Percentiles rank a stretch among this genome's conserved stretches.
Evolutionary conservation across 2,329 filamentous ascomycete species (phyloP).

Genomic region (Hymenoscyphus fructigenus): DNA sequence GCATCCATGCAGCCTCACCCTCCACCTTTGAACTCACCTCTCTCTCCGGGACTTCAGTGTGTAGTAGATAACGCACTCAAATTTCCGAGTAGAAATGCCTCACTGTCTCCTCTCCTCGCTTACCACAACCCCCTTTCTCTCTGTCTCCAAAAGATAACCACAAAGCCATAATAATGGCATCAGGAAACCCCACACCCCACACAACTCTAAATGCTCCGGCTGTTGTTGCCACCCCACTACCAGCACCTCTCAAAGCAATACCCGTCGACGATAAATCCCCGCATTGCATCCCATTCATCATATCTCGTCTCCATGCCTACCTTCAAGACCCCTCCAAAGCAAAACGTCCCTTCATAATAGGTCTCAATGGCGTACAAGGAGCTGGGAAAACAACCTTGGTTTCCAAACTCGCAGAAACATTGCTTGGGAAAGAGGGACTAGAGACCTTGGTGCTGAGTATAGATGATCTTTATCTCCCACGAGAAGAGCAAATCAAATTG

Average conservation of each 20-base stretch:
- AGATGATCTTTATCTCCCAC: conserved; percentile 69
- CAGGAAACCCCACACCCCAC: neutral
- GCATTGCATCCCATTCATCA: conserved; percentile 75
- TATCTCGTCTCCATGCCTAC: conserved; percentile 56
- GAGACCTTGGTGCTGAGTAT: conserved; percentile 60
- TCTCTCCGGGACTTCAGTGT: neutral
- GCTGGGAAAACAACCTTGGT: conserved; percentile 91
- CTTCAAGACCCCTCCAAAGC: conserved; percentile 36
- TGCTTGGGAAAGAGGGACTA: conserved; percentile 51
- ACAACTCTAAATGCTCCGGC: neutral
- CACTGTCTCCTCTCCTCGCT: neutral
- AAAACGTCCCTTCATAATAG: conserved; percentile 72
- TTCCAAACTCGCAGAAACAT: conserved; percentile 56
- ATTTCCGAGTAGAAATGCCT: neutral
- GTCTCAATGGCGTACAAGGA: conserved; percentile 88
- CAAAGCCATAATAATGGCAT: neutral
- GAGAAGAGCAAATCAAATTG: conserved; percentile 53
- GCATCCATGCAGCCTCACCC: neutral
- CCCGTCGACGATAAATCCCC: conserved; percentile 72
- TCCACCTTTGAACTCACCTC: neutral
- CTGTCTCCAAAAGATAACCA: neutral
- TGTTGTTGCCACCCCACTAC: neutral
- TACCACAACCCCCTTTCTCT: neutral
- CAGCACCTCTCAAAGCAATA: conserved; percentile 41
- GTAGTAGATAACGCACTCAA: neutral